phyloP scores from a whole-genome alignment of 257 asterid species.

The Leptodermis oblonga region DNA sequence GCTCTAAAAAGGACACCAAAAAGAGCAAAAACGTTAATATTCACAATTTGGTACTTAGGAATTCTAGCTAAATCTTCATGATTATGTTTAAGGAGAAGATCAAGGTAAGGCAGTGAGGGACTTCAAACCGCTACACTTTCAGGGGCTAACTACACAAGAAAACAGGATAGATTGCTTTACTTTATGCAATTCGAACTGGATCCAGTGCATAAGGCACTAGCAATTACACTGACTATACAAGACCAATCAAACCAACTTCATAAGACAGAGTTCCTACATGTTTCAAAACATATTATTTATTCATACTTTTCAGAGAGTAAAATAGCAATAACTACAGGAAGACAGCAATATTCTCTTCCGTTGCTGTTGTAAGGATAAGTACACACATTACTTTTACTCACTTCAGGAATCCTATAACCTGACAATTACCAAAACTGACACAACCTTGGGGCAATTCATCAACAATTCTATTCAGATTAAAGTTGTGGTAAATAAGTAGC shows the following conservation, averaged over 20 bases:
- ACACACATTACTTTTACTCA: background rate
- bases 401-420: background rate
- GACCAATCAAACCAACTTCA: background rate
- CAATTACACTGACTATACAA: background rate
- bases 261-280: background rate
- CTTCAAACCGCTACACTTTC: background rate
- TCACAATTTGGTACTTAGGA: background rate
- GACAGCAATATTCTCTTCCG: background rate
- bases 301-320: background rate
- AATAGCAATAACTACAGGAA: background rate
- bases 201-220: background rate
- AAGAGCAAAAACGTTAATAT: background rate
- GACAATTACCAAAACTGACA: background rate
- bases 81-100: background rate
- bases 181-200: background rate
- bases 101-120: background rate
- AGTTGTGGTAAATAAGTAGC: background rate
- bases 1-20: background rate
- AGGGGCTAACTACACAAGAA: constrained; percentile 1
- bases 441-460: background rate
- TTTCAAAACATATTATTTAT: background rate
- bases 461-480: background rate
- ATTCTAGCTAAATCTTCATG: background rate
- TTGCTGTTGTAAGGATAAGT: background rate
- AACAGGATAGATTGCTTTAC: background rate